These are phyloP conservation scores for Betula pendula DNA, from an alignment of 306 rosid genomes.

Conservation along the genomic window DNA sequence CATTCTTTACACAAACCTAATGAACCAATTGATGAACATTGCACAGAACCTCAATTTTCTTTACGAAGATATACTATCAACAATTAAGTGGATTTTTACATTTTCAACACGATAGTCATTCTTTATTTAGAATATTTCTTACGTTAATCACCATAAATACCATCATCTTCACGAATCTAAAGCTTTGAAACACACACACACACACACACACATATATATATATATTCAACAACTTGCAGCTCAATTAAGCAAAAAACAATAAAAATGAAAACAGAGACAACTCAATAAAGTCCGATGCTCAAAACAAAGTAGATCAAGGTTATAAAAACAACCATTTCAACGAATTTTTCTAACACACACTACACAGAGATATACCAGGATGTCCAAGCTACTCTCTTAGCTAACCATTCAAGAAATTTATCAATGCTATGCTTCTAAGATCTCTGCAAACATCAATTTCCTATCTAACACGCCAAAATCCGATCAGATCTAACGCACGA, in stretches of 20 bases:
- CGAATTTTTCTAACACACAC: neutral
- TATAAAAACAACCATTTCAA: neutral
- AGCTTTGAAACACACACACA: too few relatives aligned
- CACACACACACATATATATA: too few relatives aligned
- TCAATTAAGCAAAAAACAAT: too few relatives aligned
- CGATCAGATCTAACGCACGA: slow-evolving; percentile 3
- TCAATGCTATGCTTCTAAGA: neutral
- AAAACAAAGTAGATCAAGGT: neutral
- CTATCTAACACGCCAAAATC: slow-evolving; percentile 2
- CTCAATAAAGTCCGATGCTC: neutral
- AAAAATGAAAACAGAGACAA: too few relatives aligned
- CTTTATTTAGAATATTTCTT: too few relatives aligned
- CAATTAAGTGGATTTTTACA: neutral
- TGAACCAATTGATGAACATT: neutral
- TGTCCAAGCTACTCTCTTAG: neutral
- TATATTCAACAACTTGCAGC: too few relatives aligned
- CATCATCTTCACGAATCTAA: too few relatives aligned
- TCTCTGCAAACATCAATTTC: neutral
- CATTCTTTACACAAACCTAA: neutral
- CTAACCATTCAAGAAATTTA: neutral
- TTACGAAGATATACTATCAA: neutral
- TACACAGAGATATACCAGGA: neutral
- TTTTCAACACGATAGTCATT: too few relatives aligned
- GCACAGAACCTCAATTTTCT: neutral
- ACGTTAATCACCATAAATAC: too few relatives aligned